Base-by-base conservation (phyloP, 768 basidiomycete genomes). In the Polyporus arcularius region DNA sequence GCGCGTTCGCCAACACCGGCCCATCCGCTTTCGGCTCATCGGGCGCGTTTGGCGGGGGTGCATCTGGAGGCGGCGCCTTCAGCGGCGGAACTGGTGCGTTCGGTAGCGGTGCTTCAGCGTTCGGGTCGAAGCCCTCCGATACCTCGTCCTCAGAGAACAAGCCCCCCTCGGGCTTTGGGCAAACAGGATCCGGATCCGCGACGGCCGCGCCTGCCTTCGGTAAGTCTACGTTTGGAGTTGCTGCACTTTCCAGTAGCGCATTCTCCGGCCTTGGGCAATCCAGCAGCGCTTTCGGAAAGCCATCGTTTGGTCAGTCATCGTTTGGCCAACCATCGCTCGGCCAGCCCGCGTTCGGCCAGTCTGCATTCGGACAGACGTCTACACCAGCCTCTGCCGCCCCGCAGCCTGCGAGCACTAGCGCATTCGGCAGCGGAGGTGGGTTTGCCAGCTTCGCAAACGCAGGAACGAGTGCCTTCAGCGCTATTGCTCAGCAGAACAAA, bases 231-330 rank as follows among this genome's bases (percentile, higher is more conserved):
- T 58, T 52, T 30, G 57, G 57, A 7, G 7, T 10, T 47, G 41
- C 26, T 49, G 46, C 3, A 35, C 47, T 5, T 60, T 60, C n/a
- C 40, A 52, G 39, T 43, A 49, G 26, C 32, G 46, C 35, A 40
- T 42, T 16, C 48, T 45, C 31, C 49, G 50, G 15, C 42, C n/a
- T 53, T 39, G 21, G 52, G 52, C 39, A 53, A 63, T 43, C 35
- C 35, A 43, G 43, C 43, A 45, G 16, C 16, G 43, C 16, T 16
- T 70, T 71, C 60, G 67, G 69, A 54, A 64, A 69, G 52, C 58
- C 75, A 18, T 67, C 65, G 0, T 78, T 79, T 57, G 73, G 72
- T 28, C 75, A 78, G 53, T 53, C 68, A 8, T 55, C 66, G 11
- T 68, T 71, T 35, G 65, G 70, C 14, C 62, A 65, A 50, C 57